Percentiles rank a stretch among this genome's conserved stretches.
These are phyloP conservation scores for Fonsecaea erecta DNA, from an alignment of 2,329 filamentous ascomycete species.

Conservation along the genomic window DNA sequence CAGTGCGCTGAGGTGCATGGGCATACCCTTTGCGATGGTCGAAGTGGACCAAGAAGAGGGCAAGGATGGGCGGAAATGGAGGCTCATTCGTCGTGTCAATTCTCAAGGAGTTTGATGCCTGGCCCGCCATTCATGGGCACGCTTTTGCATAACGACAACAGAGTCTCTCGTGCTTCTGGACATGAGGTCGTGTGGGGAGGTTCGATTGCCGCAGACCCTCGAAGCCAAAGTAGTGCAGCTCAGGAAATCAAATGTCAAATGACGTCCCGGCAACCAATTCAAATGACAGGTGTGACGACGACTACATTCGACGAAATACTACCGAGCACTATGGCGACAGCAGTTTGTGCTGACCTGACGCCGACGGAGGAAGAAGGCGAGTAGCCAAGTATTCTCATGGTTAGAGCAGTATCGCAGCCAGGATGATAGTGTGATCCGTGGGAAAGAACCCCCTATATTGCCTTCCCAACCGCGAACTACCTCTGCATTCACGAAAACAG, in stretches of 20 bases:
- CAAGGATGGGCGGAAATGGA: constrained; percentile 61
- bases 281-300: neutral
- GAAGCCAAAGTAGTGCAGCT: neutral
- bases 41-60: constrained; percentile 87
- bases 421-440: neutral
- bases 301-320: too few species aligned
- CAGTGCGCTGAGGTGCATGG: constrained; percentile 7
- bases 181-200: neutral
- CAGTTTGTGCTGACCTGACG: too few species aligned
- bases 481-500: neutral
- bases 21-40: constrained; percentile 85
- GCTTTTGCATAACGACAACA: constrained; percentile 8
- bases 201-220: neutral
- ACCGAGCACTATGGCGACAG: too few species aligned
- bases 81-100: constrained; percentile 29
- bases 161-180: neutral
- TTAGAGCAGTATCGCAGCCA: neutral
- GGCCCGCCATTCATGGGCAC: constrained; percentile 14
- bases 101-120: constrained; percentile 11
- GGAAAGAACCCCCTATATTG: neutral
- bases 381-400: neutral
- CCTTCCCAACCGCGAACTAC: neutral
- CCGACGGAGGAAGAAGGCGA: neutral
- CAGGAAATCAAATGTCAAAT: neutral
- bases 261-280: neutral